A percentile compares a stretch with the other conserved stretches of the same genome.
These are phyloP conservation scores for Sugiyamaella japonica DNA, from an alignment of 1,139 yeast species.

Conservation along the genomic window DNA sequence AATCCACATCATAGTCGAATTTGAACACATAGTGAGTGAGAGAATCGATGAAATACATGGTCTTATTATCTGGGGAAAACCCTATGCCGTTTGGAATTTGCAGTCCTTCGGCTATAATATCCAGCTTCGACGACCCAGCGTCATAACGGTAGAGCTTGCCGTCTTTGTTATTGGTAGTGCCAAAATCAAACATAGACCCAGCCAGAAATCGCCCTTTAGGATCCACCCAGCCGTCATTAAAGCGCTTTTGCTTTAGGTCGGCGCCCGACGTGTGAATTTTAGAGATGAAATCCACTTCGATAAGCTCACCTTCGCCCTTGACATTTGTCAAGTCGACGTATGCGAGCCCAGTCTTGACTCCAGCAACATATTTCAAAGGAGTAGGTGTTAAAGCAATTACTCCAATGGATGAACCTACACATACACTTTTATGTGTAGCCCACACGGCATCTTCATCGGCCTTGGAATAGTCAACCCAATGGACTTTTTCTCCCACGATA, in stretches of 20 bases:
- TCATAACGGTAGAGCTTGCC: conserved; percentile 37
- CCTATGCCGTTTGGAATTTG: conserved; percentile 66
- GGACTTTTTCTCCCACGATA: conserved; percentile 34
- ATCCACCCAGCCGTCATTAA: conserved; percentile 42
- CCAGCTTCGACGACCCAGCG: conserved; percentile 1
- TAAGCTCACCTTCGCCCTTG: conserved; percentile 28
- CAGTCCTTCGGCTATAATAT: conserved; percentile 23
- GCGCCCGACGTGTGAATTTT: conserved; percentile 22
- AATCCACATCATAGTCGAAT: conserved; percentile 55
- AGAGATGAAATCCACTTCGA: conserved; percentile 23
- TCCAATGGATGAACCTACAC: conserved; percentile 32
- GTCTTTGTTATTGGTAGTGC: conserved; percentile 24
- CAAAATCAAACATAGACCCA: conserved; percentile 36
- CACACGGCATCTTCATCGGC: conserved; percentile 22
- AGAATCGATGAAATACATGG: conserved; percentile 74
- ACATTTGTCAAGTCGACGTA: conserved; percentile 30
- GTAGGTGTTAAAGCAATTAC: conserved; percentile 37
- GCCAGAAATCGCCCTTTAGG: conserved; percentile 40
- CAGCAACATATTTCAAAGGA: conserved; percentile 36
- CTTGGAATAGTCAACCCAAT: conserved; percentile 32
- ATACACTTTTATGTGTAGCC: conserved; percentile 28
- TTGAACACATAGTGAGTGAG: conserved; percentile 57
- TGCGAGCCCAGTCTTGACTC: conserved; percentile 37
- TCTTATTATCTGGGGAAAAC: conserved; percentile 54
- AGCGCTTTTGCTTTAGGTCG: conserved; percentile 27